These are phyloP conservation scores for Cyberlindnera subsufficiens DNA, from an alignment of 805 yeast species.

Conservation along the genomic window DNA sequence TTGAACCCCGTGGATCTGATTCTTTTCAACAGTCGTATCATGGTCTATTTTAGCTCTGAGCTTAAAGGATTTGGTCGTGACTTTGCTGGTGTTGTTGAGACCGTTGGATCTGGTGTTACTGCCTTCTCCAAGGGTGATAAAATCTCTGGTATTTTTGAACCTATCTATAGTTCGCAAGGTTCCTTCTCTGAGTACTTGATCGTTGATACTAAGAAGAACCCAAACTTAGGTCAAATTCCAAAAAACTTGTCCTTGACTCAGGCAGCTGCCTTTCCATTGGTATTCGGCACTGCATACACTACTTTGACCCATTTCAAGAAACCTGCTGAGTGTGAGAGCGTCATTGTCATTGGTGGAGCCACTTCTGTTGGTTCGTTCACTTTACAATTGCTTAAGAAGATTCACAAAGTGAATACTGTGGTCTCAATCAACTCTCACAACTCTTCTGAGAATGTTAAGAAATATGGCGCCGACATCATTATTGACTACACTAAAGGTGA, in stretches of 20 bases:
- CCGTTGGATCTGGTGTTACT: constrained; percentile 35
- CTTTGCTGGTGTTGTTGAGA: constrained; percentile 49
- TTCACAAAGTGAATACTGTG: constrained; percentile 41
- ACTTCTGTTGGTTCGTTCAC: constrained; percentile 59
- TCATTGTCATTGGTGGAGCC: constrained; percentile 69
- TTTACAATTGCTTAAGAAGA: constrained; percentile 50
- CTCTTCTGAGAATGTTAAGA: constrained; percentile 37
- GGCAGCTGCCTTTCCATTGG: constrained; percentile 62
- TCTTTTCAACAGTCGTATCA: constrained; percentile 26
- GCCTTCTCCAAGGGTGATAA: constrained; percentile 44
- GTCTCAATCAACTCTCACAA: constrained; percentile 50
- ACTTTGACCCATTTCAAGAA: constrained; percentile 28
- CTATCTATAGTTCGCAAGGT: constrained; percentile 28
- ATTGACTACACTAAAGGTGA: constrained; percentile 51
- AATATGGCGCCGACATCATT: constrained; percentile 51
- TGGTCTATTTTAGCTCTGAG: constrained; percentile 23
- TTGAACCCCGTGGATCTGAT: constrained; percentile 55
- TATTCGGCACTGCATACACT: constrained; percentile 56
- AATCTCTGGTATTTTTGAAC: constrained; percentile 38
- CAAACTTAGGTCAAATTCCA: constrained; percentile 35
- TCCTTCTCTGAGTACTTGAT: constrained; percentile 42
- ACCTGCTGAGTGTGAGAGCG: constrained; percentile 38
- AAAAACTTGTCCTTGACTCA: constrained; percentile 35
- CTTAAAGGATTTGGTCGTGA: constrained; percentile 44
- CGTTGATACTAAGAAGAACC: constrained; percentile 29